Evolutionary conservation across 2,329 filamentous ascomycete species (phyloP), one percentile per base, ranked within the genome.

Genomic region (Fusarium proliferatum): DNA sequence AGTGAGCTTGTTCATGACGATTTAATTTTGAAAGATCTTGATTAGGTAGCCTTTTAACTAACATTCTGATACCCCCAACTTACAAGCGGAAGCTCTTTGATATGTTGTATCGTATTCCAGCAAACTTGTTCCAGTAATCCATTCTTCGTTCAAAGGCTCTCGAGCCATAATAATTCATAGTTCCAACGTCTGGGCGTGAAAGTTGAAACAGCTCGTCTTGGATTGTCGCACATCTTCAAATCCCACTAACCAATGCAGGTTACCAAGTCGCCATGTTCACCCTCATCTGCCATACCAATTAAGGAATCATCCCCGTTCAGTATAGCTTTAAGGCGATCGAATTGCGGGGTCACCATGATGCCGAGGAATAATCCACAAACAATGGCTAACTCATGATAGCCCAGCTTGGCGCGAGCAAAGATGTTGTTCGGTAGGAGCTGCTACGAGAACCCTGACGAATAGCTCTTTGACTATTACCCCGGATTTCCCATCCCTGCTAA

Each of bases 211-310:
- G 36, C 49, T 30, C 63, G 55, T 34, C 42, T 60, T 39, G 23
- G 23, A 30, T 21, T 39, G 45, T 36, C 30, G 43, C 63, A 48
- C 52, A 57, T 36, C 33, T 55, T 49, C 51, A 43, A 58, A 66
- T 63, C 63, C 72, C 67, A 63, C 76, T 78, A 77, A 70, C 76
- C 74, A 64, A 77, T 77, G 72, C 67, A 74, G 70, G 74, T 69
- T 73, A 74, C 72, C 72, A 76, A 61, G 66, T 77, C 73, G 75
- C 64, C 71, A 67, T 59, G 33, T 38, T 56, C 73, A 59, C 67
- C 64, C 64, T 58, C 55, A 49, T 61, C 52, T 57, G 48, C 64
- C 70, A 58, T 60, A 45, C 70, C 67, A 53, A 58, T 51, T 68
- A 39, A 34, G 46, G 65, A 52, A 61, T 16, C 19, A 64, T 57